phyloP scores from a whole-genome alignment of 2,329 filamentous ascomycete species.

The Emericellopsis cladophorae region DNA sequence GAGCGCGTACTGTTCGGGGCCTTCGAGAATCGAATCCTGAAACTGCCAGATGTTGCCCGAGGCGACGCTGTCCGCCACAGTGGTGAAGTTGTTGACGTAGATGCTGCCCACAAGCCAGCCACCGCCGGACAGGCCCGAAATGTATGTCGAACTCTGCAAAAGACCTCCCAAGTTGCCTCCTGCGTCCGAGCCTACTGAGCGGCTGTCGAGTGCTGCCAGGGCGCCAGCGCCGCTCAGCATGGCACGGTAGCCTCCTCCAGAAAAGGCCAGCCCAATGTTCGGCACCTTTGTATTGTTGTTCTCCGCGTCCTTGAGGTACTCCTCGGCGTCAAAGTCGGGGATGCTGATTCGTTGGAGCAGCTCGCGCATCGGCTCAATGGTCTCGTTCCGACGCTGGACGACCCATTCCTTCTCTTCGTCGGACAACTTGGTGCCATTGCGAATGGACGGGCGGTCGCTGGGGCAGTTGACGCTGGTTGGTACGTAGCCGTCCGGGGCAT shows the following conservation, averaged over 20 bases:
- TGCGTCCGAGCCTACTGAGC: constrained; percentile 36
- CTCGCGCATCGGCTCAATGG: constrained; percentile 60
- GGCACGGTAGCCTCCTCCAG: constrained; percentile 80
- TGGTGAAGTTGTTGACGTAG: constrained; percentile 73
- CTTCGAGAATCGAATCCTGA: constrained; percentile 26
- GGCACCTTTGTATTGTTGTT: constrained; percentile 23
- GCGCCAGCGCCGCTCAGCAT: constrained; percentile 74
- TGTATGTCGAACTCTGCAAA: constrained; percentile 69
- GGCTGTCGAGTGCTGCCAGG: constrained; percentile 64
- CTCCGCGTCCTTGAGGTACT: constrained; percentile 45
- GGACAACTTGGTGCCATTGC: constrained; percentile 49
- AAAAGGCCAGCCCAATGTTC: constrained; percentile 62
- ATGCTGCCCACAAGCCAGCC: constrained; percentile 78
- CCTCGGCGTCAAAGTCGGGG: constrained; percentile 59
- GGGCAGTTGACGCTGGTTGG: constrained; percentile 61
- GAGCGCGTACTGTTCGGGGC: constrained; percentile 22
- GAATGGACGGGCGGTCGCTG: constrained; percentile 52
- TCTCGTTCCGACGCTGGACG: constrained; percentile 55
- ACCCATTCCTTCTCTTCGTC: constrained; percentile 64
- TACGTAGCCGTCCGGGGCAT: constrained; percentile 46
- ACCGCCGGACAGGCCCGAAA: constrained; percentile 71
- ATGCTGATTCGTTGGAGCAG: constrained; percentile 65
- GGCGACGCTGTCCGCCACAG: constrained; percentile 26
- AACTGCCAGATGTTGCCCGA: constrained; percentile 26
- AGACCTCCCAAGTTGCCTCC: constrained; percentile 65